Base-by-base conservation (phyloP, 1,139 yeast species). In the Scheffersomyces stambukii region DNA sequence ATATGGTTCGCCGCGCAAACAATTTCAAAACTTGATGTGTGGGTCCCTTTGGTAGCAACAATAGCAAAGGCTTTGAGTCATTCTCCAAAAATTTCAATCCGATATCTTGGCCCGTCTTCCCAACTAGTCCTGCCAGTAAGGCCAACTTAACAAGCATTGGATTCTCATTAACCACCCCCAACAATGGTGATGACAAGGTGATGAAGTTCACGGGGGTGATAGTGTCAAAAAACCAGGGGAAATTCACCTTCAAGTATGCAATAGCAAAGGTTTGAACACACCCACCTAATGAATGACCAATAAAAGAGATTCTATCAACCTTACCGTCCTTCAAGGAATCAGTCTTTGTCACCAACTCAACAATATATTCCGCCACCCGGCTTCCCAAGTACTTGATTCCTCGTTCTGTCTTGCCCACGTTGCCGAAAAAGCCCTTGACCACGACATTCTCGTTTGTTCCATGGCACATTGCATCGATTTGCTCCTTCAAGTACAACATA, bases 251-350 rank as follows among this genome's bases (percentile, higher is more conserved):
- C 11, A 58, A 70, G 50, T 86, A 86, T 0, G 96, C 95, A 24
- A 91, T 73, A 2, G 97, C 93, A 63, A 86, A 91, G 0, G 93
- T 77, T 54, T 91, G 97, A 3, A 83, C 81, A 24, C 85, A 63
- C 0, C 98, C 98, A 18, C 98, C 98, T 18, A 91, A 60, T 0
- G 97, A 89, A 54, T 91, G 98, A 1, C 91, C 95, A 19, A 93
- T 66, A 45, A 91, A 89, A 1, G 97, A 88, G 3, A 91, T 78
- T 43, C 75, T 78, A 1, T 54, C 50, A 2, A 82, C 72, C 25
- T 62, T 59, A 3, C 56, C 55, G 23, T 54, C 37, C 25, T 52
- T 54, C 22, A 56, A 52, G 4, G 34, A 35, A 16, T 54, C 55
- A 25, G 70, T 65, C 21, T 58, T 57, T 4, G 56, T 52, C 1